phyloP scores from a whole-genome alignment of 305 asterid genomes.

The Solanum hybrid region DNA sequence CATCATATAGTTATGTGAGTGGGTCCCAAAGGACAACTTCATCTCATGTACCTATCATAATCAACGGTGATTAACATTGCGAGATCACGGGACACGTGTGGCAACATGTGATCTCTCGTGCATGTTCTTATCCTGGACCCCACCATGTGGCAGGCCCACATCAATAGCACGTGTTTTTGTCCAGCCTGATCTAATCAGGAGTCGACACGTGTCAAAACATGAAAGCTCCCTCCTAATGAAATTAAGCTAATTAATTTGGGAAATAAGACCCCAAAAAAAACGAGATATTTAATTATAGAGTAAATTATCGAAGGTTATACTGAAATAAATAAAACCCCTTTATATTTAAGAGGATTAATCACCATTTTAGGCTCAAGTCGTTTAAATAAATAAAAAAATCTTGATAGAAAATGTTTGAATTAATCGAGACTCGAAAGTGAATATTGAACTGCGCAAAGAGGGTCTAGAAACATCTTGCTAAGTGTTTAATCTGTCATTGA shows the following conservation, averaged over 20 bases:
- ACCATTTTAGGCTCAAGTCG: neutral
- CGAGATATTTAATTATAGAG: neutral
- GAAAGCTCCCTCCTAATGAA: neutral
- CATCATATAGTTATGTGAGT: neutral
- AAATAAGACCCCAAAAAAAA: neutral
- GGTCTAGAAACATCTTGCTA: neutral
- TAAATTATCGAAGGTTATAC: neutral
- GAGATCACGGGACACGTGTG: slow-evolving; percentile 12
- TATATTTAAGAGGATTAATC: neutral
- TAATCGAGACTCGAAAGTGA: neutral
- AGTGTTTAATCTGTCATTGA: neutral
- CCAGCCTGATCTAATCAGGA: neutral
- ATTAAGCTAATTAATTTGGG: neutral
- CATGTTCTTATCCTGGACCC: slow-evolving; percentile 15
- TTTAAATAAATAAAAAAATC: no score
- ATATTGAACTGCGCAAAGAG: neutral
- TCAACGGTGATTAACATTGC: slow-evolving; percentile 7
- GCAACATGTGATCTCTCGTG: slow-evolving; percentile 34
- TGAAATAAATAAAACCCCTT: no score
- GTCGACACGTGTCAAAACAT: slow-evolving; percentile 6
- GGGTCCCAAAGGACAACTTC: neutral
- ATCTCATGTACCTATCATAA: slow-evolving; percentile 8
- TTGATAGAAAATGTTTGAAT: neutral
- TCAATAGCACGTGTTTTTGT: slow-evolving; percentile 7
- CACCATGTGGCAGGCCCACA: slow-evolving; percentile 28